These are phyloP conservation scores for Mycena belliarum DNA, from an alignment of 768 basidiomycete species.

Conservation along the genomic window DNA sequence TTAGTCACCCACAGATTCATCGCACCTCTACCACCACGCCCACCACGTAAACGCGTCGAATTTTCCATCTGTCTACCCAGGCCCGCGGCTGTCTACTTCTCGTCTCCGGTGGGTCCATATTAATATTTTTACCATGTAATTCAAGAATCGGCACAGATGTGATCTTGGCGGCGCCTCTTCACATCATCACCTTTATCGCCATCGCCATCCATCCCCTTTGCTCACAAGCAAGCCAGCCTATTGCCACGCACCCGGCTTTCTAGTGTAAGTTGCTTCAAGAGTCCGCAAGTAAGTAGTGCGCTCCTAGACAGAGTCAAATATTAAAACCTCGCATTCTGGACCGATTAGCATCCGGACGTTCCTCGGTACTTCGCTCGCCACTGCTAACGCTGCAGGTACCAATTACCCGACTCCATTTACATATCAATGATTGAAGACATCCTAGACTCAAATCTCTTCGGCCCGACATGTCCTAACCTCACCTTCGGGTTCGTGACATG, in stretches of 20 bases:
- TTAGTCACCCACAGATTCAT: conserved; percentile 18
- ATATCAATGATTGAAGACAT: conserved; percentile 15
- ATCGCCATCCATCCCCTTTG: conserved; percentile 28
- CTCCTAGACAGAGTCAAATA: conserved; percentile 10
- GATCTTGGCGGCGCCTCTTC: conserved; percentile 25
- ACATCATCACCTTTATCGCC: conserved; percentile 59
- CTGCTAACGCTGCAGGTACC: neutral
- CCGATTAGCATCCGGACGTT: conserved; percentile 14
- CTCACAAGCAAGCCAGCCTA: neutral
- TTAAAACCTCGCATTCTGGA: neutral
- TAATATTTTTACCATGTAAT: neutral
- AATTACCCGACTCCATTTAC: neutral
- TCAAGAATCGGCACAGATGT: conserved; percentile 7
- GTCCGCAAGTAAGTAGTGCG: conserved; percentile 5
- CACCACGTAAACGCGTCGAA: conserved; percentile 15
- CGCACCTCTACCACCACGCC: neutral
- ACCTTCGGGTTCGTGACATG: neutral
- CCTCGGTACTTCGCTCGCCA: neutral
- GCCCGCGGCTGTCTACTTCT: neutral
- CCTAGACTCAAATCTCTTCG: neutral
- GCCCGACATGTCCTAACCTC: conserved; percentile 3
- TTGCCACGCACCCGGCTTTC: conserved; percentile 3
- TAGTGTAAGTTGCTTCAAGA: neutral
- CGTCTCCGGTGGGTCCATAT: conserved; percentile 12
- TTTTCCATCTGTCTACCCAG: neutral